Evolutionary conservation across 176 grass and related monocot genomes (phyloP).

Genomic region (sorghum (Sorghum bicolor)): Sorghum_bicolor_NCBIv3 NC_012871.2:50896001-50896500

Average conservation of each 20-base stretch:
- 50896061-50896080: conserved; percentile 68
- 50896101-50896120: conserved; percentile 92
- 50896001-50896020: conserved; percentile 12
- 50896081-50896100: conserved; percentile 93
- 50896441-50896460: background rate
- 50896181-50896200: conserved; percentile 46
- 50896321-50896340: conserved; percentile 62
- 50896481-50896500: background rate
- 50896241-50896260: conserved; percentile 27
- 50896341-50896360: conserved; percentile 77
- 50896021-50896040: conserved; percentile 60
- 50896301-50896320: conserved; percentile 11
- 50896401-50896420: conserved; percentile 53
- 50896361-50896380: conserved; percentile 91
- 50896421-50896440: background rate
- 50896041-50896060: conserved; percentile 33
- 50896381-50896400: conserved; percentile 84
- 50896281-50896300: background rate
- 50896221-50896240: conserved; percentile 84
- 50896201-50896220: conserved; percentile 83
- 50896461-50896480: conserved; percentile 26
- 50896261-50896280: conserved; percentile 21
- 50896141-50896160: conserved; percentile 44
- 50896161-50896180: conserved; percentile 62
- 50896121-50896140: conserved; percentile 74